Conservation (phyloP, 225 moss, liverwort and hornwort genomes). For the Antitrichia curtipendula region DNA sequence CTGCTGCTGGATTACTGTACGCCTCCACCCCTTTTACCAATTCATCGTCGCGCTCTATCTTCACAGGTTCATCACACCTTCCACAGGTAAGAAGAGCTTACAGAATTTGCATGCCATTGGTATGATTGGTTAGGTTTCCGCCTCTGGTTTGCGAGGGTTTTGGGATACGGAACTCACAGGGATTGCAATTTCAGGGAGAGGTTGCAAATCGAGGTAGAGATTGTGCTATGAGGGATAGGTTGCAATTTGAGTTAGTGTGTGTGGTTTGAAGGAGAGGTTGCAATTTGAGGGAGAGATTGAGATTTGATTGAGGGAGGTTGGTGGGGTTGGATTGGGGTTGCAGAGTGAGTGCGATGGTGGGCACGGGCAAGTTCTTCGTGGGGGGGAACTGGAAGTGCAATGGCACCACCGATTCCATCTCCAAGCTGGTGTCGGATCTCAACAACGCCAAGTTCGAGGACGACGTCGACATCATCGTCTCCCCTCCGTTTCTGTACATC, state of each 20-base stretch:
- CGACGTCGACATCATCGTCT: not conserved
- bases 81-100: not conserved
- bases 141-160: not conserved
- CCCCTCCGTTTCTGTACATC: not conserved
- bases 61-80: not conserved
- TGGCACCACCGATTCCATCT: not conserved
- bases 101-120: not conserved
- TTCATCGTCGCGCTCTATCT: not conserved
- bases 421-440: not conserved
- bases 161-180: not conserved
- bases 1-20: not conserved
- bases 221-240: not conserved
- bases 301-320: not conserved
- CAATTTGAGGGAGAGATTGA: not conserved
- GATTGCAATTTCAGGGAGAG: not conserved
- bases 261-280: not conserved
- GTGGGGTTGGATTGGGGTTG: not conserved
- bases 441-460: not conserved
- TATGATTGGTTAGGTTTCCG: not conserved
- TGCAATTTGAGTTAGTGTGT: not conserved
- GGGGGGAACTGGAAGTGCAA: slow-evolving; percentile 13
- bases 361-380: slow-evolving; percentile 24
- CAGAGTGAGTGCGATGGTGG: slow-evolving; percentile 25
- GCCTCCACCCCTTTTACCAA: not conserved
- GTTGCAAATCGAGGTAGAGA: not conserved